These are phyloP conservation scores for Dillenia turbinata DNA, from an alignment of 164 flowering plant species.

Conservation along the genomic window DNA sequence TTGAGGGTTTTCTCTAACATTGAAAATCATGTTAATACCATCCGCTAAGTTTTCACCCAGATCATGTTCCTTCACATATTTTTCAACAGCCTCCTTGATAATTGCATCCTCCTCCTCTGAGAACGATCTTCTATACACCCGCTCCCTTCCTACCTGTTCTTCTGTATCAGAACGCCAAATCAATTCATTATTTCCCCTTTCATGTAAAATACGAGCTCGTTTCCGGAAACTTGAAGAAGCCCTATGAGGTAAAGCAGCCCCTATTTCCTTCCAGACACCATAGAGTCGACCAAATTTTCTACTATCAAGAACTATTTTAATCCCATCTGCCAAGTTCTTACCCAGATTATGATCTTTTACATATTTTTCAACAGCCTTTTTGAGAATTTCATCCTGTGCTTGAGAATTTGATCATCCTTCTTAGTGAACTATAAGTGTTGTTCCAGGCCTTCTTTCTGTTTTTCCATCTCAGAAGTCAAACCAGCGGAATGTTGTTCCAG, in stretches of 20 bases:
- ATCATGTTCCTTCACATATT: conserved; percentile 23
- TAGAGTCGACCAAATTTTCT: conserved; percentile 11
- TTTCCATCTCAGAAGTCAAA: neutral
- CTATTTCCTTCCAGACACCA: conserved; percentile 47
- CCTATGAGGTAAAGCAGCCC: conserved; percentile 44
- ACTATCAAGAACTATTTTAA: conserved; percentile 31
- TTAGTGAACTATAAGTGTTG: conserved; percentile 33
- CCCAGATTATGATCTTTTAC: conserved; percentile 29
- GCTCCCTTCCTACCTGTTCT: neutral
- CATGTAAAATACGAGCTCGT: conserved; percentile 51
- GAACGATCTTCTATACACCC: conserved; percentile 37
- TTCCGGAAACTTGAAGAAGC: conserved; percentile 25
- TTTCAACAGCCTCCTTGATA: conserved; percentile 24
- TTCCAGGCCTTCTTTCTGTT: conserved; percentile 14
- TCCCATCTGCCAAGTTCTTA: conserved; percentile 23
- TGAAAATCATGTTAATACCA: conserved; percentile 36
- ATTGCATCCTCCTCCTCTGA: conserved; percentile 36
- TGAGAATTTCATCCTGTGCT: conserved; percentile 36
- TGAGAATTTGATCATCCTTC: too few relatives aligned
- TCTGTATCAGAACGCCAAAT: neutral
- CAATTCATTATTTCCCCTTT: conserved; percentile 29
- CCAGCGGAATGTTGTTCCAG: too few relatives aligned
- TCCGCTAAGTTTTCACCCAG: conserved; percentile 27
- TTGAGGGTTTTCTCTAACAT: conserved; percentile 17
- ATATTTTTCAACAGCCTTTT: conserved; percentile 27